Evolutionary conservation across 2,329 filamentous ascomycete species (phyloP), one percentile per base, ranked within the genome.

Genomic region (Helotiales sp.): DNA sequence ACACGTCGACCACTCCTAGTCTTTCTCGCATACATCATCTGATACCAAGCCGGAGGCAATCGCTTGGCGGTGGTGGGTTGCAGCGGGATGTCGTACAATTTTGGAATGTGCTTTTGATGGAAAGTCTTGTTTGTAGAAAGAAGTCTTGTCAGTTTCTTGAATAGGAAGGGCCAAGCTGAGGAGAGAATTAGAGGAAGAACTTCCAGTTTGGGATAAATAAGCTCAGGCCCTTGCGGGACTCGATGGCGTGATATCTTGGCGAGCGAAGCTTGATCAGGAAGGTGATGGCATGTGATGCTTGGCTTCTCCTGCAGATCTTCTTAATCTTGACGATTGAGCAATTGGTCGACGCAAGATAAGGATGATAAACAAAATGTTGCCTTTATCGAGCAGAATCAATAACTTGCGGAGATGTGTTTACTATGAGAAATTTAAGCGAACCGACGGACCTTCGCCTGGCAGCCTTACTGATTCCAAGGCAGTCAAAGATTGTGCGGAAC

Each of bases 71-170:
- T 30, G 20, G n/a, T 22, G 28, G 52, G n/a, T 13, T 28, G 57
- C 57, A 60, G 26, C 37, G 57, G 57, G 7, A 60, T 60, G 17
- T 47, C 37, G 24, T 30, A 43, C 34, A 28, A 10, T 43, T 45
- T 17, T 60, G 57, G 57, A 26, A 60, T 60, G 34, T 60, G 57
- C 30, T 43, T 30, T 45, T 4, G 24, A 20, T 0, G 22, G 10
- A 45, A 60, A 60, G 37, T 30, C 57, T 60, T 60, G 34, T 60
- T 55, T 60, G 20, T 6, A 43, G 24, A 5, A 20, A n/a, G 26
- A 47, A 28, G 57, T 45, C 57, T 60, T 60, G 57, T 15, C 37
- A 60, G 37, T 60, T 60, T 60, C 57, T 60, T 4, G 24, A 60
- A 60, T 30, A 7, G 26, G 57, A 28, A 17, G 37, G 22, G 57